phyloP scores from a whole-genome alignment of 2,329 filamentous ascomycete species.

The Metarhizium anisopliae region DNA sequence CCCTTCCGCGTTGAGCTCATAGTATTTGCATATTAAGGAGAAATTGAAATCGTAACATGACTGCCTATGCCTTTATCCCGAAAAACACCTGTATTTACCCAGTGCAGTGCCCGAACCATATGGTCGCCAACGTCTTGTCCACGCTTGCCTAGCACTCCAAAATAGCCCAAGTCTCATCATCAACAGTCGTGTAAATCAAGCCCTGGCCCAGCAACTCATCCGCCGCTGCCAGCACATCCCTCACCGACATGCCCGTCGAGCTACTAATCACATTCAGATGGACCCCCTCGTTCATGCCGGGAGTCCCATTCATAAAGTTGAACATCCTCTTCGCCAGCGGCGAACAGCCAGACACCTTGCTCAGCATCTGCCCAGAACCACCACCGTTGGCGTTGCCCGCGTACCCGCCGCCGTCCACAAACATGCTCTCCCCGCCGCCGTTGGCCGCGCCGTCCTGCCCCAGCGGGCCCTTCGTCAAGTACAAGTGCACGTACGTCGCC shows the following conservation, averaged over 20 bases:
- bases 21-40: not conserved
- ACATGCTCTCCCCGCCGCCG: slow-evolving; percentile 38
- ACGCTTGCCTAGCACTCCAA: slow-evolving; percentile 41
- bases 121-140: slow-evolving; percentile 3
- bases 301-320: slow-evolving; percentile 54
- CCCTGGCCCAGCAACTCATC: slow-evolving; percentile 71
- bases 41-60: not conserved
- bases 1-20: no score
- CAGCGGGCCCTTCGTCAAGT: slow-evolving; percentile 63
- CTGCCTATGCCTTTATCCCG: not conserved
- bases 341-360: slow-evolving; percentile 40
- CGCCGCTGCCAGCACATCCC: slow-evolving; percentile 66
- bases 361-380: slow-evolving; percentile 27
- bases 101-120: slow-evolving; percentile 5
- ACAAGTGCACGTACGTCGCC: slow-evolving; percentile 78
- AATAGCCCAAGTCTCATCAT: slow-evolving; percentile 87
- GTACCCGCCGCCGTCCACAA: slow-evolving; percentile 41
- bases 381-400: slow-evolving; percentile 22
- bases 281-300: slow-evolving; percentile 72
- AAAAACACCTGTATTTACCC: slow-evolving; percentile 7
- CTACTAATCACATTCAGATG: slow-evolving; percentile 70
- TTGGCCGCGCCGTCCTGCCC: slow-evolving; percentile 28
- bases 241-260: slow-evolving; percentile 53
- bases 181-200: slow-evolving; percentile 80
- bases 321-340: slow-evolving; percentile 60